These are phyloP conservation scores for Biscogniauxia marginata DNA, from an alignment of 2,329 filamentous ascomycete genomes.

Conservation along the genomic window DNA sequence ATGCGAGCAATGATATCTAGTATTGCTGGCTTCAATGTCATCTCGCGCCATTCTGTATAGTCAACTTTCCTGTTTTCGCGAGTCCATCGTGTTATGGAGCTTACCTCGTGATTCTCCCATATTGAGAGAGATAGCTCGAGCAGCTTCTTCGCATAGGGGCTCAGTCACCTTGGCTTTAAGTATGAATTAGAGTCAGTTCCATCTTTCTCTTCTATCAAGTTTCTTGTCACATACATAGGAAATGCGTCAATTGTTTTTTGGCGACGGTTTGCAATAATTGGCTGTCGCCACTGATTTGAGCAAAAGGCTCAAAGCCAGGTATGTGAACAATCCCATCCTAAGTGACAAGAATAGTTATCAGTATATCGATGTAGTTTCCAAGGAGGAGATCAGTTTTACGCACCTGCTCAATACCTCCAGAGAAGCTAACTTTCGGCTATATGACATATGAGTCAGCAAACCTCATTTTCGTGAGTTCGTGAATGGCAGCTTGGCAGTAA, in stretches of 20 bases:
- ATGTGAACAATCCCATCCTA: conserved; percentile 2
- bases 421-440: background rate
- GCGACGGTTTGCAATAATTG: conserved; percentile 8
- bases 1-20: conserved; percentile 43
- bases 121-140: conserved; percentile 4
- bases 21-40: conserved; percentile 31
- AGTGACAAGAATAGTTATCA: background rate
- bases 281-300: background rate
- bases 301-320: conserved; percentile 13
- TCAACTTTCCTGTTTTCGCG: background rate
- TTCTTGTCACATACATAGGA: conserved; percentile 2
- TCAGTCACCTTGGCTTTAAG: conserved; percentile 12
- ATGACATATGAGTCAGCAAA: background rate
- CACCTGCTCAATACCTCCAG: background rate
- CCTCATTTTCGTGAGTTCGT: background rate
- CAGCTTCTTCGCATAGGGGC: conserved; percentile 19
- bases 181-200: background rate
- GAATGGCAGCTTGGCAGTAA: background rate
- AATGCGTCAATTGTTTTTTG: conserved; percentile 13
- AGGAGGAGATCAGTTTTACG: background rate
- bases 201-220: background rate
- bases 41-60: conserved; percentile 38
- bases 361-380: background rate
- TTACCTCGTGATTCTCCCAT: conserved; percentile 17
- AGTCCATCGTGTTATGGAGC: background rate